These are phyloP conservation scores for Phaffomyces opuntiae DNA, from an alignment of 805 yeast genomes.

Conservation along the genomic window DNA sequence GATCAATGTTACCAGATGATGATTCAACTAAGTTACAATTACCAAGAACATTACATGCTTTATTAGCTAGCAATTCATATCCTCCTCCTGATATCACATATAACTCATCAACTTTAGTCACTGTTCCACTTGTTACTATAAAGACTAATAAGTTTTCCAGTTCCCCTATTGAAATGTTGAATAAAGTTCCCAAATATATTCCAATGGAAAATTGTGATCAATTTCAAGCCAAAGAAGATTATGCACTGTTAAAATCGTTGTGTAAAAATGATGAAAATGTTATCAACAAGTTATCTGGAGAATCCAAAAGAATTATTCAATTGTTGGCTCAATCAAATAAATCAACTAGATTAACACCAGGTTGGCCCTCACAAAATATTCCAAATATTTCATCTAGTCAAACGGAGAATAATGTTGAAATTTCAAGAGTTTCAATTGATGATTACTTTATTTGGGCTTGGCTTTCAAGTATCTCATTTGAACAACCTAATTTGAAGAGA, in stretches of 20 bases:
- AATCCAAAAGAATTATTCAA: constrained; percentile 53
- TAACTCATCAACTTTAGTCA: constrained; percentile 32
- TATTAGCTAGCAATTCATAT: constrained; percentile 59
- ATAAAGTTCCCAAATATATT: constrained; percentile 49
- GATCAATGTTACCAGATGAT: constrained; percentile 70
- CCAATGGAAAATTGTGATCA: constrained; percentile 63
- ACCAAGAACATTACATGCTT: constrained; percentile 60
- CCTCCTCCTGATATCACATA: constrained; percentile 55
- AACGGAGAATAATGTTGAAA: constrained; percentile 25
- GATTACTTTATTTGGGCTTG: constrained; percentile 92
- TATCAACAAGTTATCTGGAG: constrained; percentile 60
- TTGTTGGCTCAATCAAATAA: constrained; percentile 29
- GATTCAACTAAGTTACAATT: constrained; percentile 45
- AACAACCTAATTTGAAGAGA: constrained; percentile 59
- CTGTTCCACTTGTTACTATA: constrained; percentile 58
- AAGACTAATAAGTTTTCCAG: constrained; percentile 33
- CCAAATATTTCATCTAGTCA: constrained; percentile 13
- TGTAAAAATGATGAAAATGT: constrained; percentile 54
- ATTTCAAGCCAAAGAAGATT: constrained; percentile 73
- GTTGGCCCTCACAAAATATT: constrained; percentile 30
- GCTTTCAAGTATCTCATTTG: constrained; percentile 71
- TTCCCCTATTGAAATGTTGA: constrained; percentile 52
- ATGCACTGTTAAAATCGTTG: constrained; percentile 62
- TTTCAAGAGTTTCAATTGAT: constrained; percentile 64
- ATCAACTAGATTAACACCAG: constrained; percentile 30